Evolutionary conservation across 495 filamentous ascomycete species (phyloP), one percentile per base, ranked within the genome.

Genomic region (Podospora sp.): DNA sequence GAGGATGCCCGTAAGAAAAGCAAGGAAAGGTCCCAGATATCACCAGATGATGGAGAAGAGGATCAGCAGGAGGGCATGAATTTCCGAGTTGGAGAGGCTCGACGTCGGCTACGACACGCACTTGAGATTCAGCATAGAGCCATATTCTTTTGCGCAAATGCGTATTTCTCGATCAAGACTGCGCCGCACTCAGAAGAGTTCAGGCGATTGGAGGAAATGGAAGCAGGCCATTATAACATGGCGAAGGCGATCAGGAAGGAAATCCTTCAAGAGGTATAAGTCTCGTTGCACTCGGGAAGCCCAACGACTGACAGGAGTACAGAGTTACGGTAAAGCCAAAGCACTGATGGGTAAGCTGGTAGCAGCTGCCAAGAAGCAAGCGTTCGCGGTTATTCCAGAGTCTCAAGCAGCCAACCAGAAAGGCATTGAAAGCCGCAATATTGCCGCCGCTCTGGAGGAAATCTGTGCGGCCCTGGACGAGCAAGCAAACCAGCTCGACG

Each of bases 121-220:
- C 82, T 97, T 3, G 92, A 96, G 74, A 73, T 96, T 49, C 86
- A 94, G 68, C 94, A 97, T 71, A 86, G 88, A 65, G 92, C 90
- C 50, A 81, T 86, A 0, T 98, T 97, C 76, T 97, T 96, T 75
- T 87, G 88, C 20, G 92, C 88, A 27, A 97, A 93, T 68, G 89
- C 86, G 0, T 91, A 90, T 66, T 97, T 85, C 72, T 91, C 96
- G 73, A 88, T 95, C 57, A 97, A 95, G 52, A 91, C 85, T 0
- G 73, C 76, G 21, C 87, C 89, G 4, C 85, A 88, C 11, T 90
- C 90, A 0, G 85, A 88, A 12, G 83, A 89, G 25, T 93, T 89
- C 71, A 81, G 81, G 65, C 71, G 76, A 0, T 78, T 94, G 36
- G 88, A 95, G 66, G 87, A 84, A 66, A 77, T 84, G 6, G 94